Percentiles rank a stretch among this genome's conserved stretches.
phyloP scores from a whole-genome alignment of 164 flowering plant genomes.

The Echeveria elegans region DNA sequence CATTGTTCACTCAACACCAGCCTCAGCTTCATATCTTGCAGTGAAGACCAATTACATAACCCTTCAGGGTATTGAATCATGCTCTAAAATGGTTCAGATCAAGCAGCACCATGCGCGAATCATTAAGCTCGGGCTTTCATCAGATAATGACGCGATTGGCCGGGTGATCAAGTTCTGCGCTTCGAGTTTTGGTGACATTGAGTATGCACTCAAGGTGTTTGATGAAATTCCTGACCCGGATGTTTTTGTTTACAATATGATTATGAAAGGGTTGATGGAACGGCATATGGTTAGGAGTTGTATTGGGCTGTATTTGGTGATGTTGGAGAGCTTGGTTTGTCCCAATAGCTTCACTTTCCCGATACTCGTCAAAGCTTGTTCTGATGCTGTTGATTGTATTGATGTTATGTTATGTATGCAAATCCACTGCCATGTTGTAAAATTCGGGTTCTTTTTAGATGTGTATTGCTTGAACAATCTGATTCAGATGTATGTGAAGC shows the following conservation, averaged over 20 bases:
- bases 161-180: conserved; percentile 37
- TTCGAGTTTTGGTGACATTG: conserved; percentile 25
- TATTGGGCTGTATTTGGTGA: conserved; percentile 23
- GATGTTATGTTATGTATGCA: conserved; percentile 27
- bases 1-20: conserved; percentile 14
- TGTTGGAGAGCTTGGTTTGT: conserved; percentile 24
- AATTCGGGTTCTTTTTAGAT: conserved; percentile 30
- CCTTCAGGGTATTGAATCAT: conserved; percentile 11
- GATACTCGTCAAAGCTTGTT: conserved; percentile 31
- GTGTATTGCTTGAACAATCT: conserved; percentile 33
- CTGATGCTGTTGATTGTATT: background rate
- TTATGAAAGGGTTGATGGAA: conserved; percentile 32
- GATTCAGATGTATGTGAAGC: conserved; percentile 45
- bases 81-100: conserved; percentile 35
- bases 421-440: conserved; percentile 39
- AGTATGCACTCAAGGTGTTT: conserved; percentile 35
- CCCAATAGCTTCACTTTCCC: conserved; percentile 52
- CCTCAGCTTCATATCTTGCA: background rate
- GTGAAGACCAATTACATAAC: background rate
- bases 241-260: conserved; percentile 40
- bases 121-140: conserved; percentile 38
- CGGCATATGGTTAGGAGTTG: conserved; percentile 10
- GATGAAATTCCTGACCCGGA: conserved; percentile 37
- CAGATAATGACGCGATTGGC: conserved; percentile 36
- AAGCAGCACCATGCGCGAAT: conserved; percentile 34